These are phyloP conservation scores for Daucus carota DNA, from an alignment of 129 eudicot genomes.

Conservation along the genomic window DH1_v3.0 NC_030381.2:56006501-56007000, in stretches of 20 bases:
- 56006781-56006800: constrained; percentile 75
- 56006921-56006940: constrained; percentile 54
- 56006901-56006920: constrained; percentile 58
- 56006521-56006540: constrained; percentile 82
- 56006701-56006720: constrained; percentile 47
- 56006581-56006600: constrained; percentile 71
- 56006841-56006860: constrained; percentile 49
- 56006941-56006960: constrained; percentile 68
- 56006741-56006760: constrained; percentile 53
- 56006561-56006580: constrained; percentile 57
- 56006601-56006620: constrained; percentile 80
- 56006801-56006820: constrained; percentile 59
- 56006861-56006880: constrained; percentile 37
- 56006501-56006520: constrained; percentile 76
- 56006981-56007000: constrained; percentile 69
- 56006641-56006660: constrained; percentile 40
- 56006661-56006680: constrained; percentile 32
- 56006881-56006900: constrained; percentile 73
- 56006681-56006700: constrained; percentile 72
- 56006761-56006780: constrained; percentile 49
- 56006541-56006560: constrained; percentile 53
- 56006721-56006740: constrained; percentile 46
- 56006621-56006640: constrained; percentile 83
- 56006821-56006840: constrained; percentile 59
- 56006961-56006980: constrained; percentile 65